Conservation (phyloP, 2,329 filamentous ascomycete genomes). For the Hirsutella rhossiliensis region DNA sequence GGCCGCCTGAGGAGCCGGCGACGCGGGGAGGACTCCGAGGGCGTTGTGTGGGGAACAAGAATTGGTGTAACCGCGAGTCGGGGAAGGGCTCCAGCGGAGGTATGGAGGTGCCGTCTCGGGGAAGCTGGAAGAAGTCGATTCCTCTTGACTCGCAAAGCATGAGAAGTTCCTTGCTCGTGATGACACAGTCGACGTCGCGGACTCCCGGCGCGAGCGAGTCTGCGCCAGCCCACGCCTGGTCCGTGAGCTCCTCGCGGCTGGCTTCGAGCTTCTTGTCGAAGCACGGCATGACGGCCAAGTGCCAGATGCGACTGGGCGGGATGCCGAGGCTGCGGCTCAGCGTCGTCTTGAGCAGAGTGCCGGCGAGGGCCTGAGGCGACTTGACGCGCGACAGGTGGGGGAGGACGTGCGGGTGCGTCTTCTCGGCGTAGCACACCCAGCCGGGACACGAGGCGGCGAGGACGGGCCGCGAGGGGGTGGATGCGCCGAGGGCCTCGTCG, state of each 20-base stretch:
- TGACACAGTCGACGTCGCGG: conserved; percentile 93
- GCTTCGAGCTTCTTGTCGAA: conserved; percentile 99
- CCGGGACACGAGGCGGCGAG: conserved; percentile 88
- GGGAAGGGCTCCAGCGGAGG: conserved; percentile 50
- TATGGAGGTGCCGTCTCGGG: conserved; percentile 40
- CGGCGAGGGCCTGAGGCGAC: conserved; percentile 84
- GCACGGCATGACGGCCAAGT: conserved; percentile 93
- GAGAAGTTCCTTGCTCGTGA: conserved; percentile 88
- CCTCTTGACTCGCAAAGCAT: conserved; percentile 75
- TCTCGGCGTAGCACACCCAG: conserved; percentile 98
- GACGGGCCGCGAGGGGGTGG: conserved; percentile 39
- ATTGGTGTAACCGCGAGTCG: conserved; percentile 55
- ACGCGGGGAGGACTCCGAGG: conserved; percentile 33
- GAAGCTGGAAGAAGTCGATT: conserved; percentile 62
- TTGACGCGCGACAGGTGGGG: conserved; percentile 86
- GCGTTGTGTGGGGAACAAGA: conserved; percentile 54
- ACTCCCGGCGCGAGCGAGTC: conserved; percentile 42
- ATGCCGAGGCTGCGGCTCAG: conserved; percentile 63
- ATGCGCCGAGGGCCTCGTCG: conserved; percentile 47
- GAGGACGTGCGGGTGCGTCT: conserved; percentile 88
- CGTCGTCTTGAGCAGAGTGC: conserved; percentile 80
- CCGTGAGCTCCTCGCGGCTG: conserved; percentile 82
- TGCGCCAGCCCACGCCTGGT: conserved; percentile 54
- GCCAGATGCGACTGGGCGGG: conserved; percentile 74
- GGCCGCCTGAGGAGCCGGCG: conserved; percentile 78